Evolutionary conservation across 345 rosid species (phyloP), one percentile per base, ranked within the genome.

Genomic region (Hirschfeldia incana): DNA sequence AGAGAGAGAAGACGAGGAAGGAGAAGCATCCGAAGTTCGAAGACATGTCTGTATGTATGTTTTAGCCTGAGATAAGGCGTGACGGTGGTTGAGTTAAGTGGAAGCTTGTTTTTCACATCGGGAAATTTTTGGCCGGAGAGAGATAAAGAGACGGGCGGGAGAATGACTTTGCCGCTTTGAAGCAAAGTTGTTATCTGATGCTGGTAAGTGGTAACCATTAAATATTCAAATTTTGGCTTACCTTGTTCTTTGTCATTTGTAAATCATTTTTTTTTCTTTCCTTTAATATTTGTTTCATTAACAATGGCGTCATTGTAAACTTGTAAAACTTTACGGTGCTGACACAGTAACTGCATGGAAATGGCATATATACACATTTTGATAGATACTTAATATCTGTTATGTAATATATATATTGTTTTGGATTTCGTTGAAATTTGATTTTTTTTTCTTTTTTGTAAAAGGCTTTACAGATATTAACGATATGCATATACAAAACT

Each of bases 141-240:
- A 69, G 33, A 58, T 29, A 10, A 33, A 34, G 36, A 58, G 82
- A 77, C 67, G 37, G 68, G 71, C 17, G 67, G 37, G 51, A 66
- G 77, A 53, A 17, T 72, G 8, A 65, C 46, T 39, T 70, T 72
- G 78, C 78, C 75, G 79, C 83, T 75, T 75, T 73, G 73, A 75
- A 75, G 80, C 64, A 69, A 75, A 70, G 46, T 57, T 57, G 32
- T 65, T 75, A 74, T 74, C 78, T 29, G 64, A 27, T 79, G 1
- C 36, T 33, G 36, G 36, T 33, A 5, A 6, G 42, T 37, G 42
- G 1, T 44, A 4, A 15, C 75, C 62, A 74, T 57, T 80, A 80
- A 64, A 80, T 80, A 74, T 80, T 70, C 42, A 74, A 80, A 73
- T 36, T 74, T 69, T 62, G 70, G 27, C 34, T 75, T 21, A 30